Conservation (phyloP, 2,329 filamentous ascomycete species). For the Calcarisporium arbuscula region DNA sequence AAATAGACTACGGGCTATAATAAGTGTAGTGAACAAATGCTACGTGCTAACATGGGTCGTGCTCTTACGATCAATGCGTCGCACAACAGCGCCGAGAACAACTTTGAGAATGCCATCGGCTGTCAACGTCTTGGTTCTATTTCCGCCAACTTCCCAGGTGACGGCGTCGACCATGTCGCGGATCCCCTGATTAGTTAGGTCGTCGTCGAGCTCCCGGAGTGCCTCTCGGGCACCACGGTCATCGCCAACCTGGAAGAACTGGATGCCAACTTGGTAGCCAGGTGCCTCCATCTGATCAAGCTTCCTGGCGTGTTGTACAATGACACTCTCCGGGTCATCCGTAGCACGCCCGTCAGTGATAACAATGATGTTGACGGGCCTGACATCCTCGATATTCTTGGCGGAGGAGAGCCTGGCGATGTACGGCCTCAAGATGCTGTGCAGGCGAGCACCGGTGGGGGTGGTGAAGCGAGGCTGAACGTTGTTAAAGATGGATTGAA, state of each 20-base stretch:
- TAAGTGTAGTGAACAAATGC: too few relatives aligned
- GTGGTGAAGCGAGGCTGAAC: constrained; percentile 63
- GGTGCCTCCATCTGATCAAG: constrained; percentile 66
- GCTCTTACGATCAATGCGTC: constrained; percentile 28
- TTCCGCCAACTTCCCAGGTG: constrained; percentile 65
- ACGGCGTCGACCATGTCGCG: constrained; percentile 92
- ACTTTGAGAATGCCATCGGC: constrained; percentile 72
- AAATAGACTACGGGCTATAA: too few relatives aligned
- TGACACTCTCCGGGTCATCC: constrained; percentile 69
- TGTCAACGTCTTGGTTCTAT: constrained; percentile 44
- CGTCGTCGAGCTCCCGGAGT: constrained; percentile 70
- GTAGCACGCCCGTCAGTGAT: constrained; percentile 82
- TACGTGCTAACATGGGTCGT: too few relatives aligned
- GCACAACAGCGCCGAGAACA: constrained; percentile 70
- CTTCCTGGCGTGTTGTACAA: constrained; percentile 61
- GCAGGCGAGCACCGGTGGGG: constrained; percentile 66
- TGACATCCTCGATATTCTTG: constrained; percentile 42
- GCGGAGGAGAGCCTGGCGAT: constrained; percentile 37
- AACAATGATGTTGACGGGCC: constrained; percentile 85
- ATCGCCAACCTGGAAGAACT: constrained; percentile 91
- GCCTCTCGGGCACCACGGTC: constrained; percentile 59
- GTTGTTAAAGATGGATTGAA: constrained; percentile 63
- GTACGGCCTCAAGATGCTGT: constrained; percentile 68
- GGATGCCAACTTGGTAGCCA: constrained; percentile 79
- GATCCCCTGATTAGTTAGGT: constrained; percentile 47